A percentile compares a stretch with the other conserved stretches of the same genome.
These are phyloP conservation scores for Aethionema arabicum DNA, from an alignment of 345 rosid species.

Conservation along the genomic window DNA sequence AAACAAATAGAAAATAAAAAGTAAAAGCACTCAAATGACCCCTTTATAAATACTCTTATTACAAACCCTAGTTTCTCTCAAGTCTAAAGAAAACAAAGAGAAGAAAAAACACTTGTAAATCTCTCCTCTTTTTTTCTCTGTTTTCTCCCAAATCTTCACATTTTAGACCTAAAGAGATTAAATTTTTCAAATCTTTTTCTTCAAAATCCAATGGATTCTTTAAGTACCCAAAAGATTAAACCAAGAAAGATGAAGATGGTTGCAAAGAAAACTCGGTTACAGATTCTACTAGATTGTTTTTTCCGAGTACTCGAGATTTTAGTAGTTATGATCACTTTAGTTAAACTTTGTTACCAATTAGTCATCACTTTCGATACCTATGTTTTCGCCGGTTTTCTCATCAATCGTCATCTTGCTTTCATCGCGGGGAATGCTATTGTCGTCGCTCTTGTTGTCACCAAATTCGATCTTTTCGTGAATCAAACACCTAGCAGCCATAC, in stretches of 20 bases:
- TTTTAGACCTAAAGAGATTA: neutral
- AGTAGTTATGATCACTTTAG: constrained; percentile 50
- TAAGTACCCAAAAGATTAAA: constrained; percentile 44
- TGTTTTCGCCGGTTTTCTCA: constrained; percentile 41
- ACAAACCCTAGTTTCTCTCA: constrained; percentile 24
- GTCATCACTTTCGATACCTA: constrained; percentile 56
- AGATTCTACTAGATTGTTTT: constrained; percentile 45
- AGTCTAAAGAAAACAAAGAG: constrained; percentile 13
- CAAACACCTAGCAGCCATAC: constrained; percentile 41
- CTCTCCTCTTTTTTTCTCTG: constrained; percentile 14
- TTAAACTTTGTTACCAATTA: constrained; percentile 52
- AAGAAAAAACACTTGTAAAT: constrained; percentile 13
- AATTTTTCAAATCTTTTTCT: neutral
- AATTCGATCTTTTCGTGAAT: constrained; percentile 54
- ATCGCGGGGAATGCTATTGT: constrained; percentile 68
- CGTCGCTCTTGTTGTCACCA: constrained; percentile 61
- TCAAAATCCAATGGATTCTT: constrained; percentile 55
- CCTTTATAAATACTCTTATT: constrained; percentile 31
- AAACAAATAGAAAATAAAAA: neutral
- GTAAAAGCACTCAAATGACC: constrained; percentile 23
- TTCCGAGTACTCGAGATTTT: constrained; percentile 58
- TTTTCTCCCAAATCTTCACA: constrained; percentile 13
- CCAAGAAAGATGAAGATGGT: constrained; percentile 54
- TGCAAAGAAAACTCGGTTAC: constrained; percentile 46
- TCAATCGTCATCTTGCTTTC: constrained; percentile 70